These are phyloP conservation scores for Aspergillus sp. DNA, from an alignment of 2,329 filamentous ascomycete species.

Conservation along the genomic window DNA sequence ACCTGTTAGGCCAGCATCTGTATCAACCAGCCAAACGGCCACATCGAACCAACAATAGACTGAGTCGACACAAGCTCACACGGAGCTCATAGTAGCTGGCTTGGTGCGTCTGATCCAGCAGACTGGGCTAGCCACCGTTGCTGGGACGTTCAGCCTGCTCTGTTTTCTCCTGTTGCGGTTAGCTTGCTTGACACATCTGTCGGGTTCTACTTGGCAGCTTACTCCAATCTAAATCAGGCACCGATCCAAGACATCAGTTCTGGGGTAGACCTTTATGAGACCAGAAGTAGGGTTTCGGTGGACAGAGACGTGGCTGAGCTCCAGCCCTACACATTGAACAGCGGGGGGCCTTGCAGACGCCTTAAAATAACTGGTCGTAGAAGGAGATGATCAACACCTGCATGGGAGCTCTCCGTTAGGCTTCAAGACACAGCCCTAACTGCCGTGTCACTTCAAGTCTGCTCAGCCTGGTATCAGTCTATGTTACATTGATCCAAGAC, in stretches of 20 bases:
- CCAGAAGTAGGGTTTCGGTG: background rate
- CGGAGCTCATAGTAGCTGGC: background rate
- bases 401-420: background rate
- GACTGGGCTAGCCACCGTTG: background rate
- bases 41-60: background rate
- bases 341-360: background rate
- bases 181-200: background rate
- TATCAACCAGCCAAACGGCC: background rate
- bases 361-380: background rate
- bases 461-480: background rate
- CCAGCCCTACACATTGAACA: background rate
- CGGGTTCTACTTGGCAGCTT: too few relatives aligned
- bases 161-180: background rate
- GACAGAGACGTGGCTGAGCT: background rate
- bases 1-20: background rate
- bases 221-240: too few relatives aligned
- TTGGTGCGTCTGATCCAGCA: background rate
- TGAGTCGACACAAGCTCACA: background rate
- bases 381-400: background rate
- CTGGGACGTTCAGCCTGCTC: background rate
- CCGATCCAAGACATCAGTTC: too few relatives aligned
- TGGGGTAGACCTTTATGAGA: background rate
- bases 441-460: background rate
- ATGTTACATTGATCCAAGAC: background rate
- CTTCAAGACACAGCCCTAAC: background rate